Evolutionary conservation across 2,329 filamentous ascomycete species (phyloP).

Genomic region (Colletotrichum limetticola): DNA sequence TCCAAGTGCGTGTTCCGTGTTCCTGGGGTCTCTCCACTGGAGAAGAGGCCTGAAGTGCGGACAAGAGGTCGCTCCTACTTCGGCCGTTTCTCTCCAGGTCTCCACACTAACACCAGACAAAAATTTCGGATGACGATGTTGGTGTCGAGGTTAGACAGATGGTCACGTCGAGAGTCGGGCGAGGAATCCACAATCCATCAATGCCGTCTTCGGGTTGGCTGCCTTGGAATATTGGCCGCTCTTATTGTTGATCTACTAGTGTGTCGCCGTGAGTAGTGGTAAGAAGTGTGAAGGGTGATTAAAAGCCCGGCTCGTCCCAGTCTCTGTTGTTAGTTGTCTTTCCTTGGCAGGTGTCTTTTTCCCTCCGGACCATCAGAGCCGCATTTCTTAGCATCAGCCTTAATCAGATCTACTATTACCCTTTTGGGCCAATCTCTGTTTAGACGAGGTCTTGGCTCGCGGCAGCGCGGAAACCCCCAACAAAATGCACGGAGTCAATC

Average conservation of each 20-base stretch:
- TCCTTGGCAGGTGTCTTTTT: slow-evolving; percentile 16
- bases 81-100: slow-evolving; percentile 32
- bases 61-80: slow-evolving; percentile 29
- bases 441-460: slow-evolving; percentile 2
- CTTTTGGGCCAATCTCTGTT: background rate
- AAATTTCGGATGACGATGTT: slow-evolving; percentile 27
- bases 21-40: slow-evolving; percentile 29
- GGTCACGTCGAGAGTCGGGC: background rate
- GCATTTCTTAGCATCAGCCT: slow-evolving; percentile 18
- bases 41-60: slow-evolving; percentile 28
- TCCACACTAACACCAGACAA: slow-evolving; percentile 26
- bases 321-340: background rate
- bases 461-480: background rate
- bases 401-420: background rate
- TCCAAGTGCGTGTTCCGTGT: slow-evolving; percentile 11
- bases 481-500: slow-evolving; percentile 29
- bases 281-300: background rate
- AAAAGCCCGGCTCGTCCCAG: slow-evolving; percentile 27
- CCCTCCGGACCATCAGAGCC: slow-evolving; percentile 25
- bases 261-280: background rate
- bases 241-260: background rate
- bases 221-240: background rate
- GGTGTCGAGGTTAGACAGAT: slow-evolving; percentile 23
- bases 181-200: slow-evolving; percentile 14
- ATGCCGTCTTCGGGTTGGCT: slow-evolving; percentile 21